Percentiles rank a stretch among this genome's conserved stretches.
Evolutionary conservation across 2,329 filamentous ascomycete species (phyloP).

Genomic region (Phyllosticta citribraziliensis): DNA sequence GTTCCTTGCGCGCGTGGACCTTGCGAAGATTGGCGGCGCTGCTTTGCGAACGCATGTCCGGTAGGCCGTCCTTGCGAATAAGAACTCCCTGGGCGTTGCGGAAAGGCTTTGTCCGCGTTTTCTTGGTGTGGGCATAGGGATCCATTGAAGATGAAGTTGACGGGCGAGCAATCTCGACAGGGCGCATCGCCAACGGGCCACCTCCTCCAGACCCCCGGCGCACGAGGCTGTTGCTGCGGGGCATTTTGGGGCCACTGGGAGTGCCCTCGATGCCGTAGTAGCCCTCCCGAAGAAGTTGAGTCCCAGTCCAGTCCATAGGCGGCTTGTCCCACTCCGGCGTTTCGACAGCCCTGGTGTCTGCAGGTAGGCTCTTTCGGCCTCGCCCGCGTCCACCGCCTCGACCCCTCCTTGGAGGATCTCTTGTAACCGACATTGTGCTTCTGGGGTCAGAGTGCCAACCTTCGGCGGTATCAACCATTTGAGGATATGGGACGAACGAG

Average conservation of each 20-base stretch:
- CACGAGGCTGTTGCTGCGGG: constrained; percentile 17
- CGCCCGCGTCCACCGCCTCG: constrained; percentile 27
- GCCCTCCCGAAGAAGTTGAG: constrained; percentile 27
- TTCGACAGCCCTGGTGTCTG: constrained; percentile 19
- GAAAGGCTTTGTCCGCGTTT: constrained; percentile 40
- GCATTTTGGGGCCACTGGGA: constrained; percentile 15
- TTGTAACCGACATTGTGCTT: constrained; percentile 14
- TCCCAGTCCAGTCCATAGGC: constrained; percentile 28
- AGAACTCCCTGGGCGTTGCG: constrained; percentile 41
- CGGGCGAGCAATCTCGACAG: constrained; percentile 14
- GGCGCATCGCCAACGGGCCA: constrained; percentile 12
- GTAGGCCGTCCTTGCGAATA: constrained; percentile 42
- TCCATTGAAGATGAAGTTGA: constrained; percentile 19
- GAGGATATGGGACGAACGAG: constrained; percentile 17
- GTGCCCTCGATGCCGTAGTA: constrained; percentile 21
- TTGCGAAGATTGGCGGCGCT: constrained; percentile 43
- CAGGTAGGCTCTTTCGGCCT: constrained; percentile 28
- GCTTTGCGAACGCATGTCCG: constrained; percentile 43
- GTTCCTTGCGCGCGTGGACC: constrained; percentile 40
- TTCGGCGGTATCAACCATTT: constrained; percentile 22
- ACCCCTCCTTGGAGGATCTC: constrained; percentile 12
- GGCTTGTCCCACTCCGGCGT: constrained; percentile 34
- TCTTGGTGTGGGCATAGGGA: constrained; percentile 34
- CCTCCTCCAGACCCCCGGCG: constrained; percentile 27
- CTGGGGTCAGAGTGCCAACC: constrained; percentile 26